A percentile compares a stretch with the other conserved stretches of the same genome.
Evolutionary conservation across 345 rosid genomes (phyloP).

Genomic region (Citrus sp.): DNA sequence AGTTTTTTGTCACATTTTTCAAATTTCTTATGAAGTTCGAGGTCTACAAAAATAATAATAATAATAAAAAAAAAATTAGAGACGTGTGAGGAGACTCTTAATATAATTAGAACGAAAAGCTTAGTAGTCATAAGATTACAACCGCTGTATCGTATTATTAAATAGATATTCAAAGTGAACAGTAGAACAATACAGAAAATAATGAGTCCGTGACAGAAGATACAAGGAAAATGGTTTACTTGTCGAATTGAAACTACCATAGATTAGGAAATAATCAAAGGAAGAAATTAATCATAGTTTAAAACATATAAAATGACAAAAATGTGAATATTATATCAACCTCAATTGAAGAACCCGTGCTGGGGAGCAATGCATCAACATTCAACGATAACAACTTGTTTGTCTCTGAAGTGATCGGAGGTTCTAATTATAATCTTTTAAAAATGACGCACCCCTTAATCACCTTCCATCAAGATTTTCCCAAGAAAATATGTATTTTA

Average conservation of each 20-base stretch:
- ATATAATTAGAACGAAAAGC: too few relatives aligned
- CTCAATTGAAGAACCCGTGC: background rate
- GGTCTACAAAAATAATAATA: too few relatives aligned
- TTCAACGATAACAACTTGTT: background rate
- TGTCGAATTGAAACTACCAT: background rate
- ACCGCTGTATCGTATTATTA: background rate
- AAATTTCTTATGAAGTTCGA: too few relatives aligned
- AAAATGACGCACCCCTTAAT: background rate
- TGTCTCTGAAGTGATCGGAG: background rate
- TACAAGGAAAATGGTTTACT: background rate
- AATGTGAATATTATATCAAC: background rate
- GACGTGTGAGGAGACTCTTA: background rate
- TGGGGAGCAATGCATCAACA: conserved; percentile 10
- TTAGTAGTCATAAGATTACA: background rate
- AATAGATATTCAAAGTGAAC: background rate
- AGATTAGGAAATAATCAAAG: background rate
- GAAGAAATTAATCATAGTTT: background rate
- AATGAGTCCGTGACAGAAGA: background rate
- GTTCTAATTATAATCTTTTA: background rate
- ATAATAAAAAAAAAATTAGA: too few relatives aligned
- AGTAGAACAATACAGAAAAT: background rate
- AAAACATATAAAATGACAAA: background rate
- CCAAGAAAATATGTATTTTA: background rate
- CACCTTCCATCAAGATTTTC: conserved; percentile 1
- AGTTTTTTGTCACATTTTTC: too few relatives aligned